Conservation (phyloP, 345 rosid species). For the Psidium guajava region DNA sequence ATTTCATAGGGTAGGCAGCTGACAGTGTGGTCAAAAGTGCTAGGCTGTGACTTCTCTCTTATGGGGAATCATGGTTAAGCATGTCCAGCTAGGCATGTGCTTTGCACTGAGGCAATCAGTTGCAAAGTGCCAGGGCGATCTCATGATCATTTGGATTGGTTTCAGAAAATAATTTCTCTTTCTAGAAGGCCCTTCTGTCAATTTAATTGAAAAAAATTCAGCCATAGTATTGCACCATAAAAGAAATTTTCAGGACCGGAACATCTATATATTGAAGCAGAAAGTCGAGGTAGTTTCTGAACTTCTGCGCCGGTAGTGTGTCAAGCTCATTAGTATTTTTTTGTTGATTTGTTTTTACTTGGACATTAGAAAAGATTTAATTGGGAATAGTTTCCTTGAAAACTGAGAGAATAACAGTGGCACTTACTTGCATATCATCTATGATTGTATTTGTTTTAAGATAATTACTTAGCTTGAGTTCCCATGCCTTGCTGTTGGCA, state of each 20-base stretch:
- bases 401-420: neutral
- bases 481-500: neutral
- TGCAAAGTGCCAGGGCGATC: neutral
- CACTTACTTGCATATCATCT: neutral
- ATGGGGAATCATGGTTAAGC: neutral
- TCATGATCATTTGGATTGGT: neutral
- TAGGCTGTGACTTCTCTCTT: neutral
- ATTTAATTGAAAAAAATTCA: neutral
- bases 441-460: neutral
- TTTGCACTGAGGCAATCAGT: neutral
- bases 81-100: neutral
- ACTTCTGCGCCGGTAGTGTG: neutral
- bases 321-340: neutral
- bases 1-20: neutral
- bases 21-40: neutral
- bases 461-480: neutral
- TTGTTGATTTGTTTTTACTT: neutral
- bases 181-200: neutral
- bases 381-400: neutral
- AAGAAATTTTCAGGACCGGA: neutral
- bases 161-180: neutral
- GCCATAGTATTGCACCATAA: neutral
- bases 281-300: neutral
- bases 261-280: neutral
- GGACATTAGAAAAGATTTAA: neutral